Base-by-base conservation (phyloP, 805 yeast genomes). In the Saturnispora galanensis region DNA sequence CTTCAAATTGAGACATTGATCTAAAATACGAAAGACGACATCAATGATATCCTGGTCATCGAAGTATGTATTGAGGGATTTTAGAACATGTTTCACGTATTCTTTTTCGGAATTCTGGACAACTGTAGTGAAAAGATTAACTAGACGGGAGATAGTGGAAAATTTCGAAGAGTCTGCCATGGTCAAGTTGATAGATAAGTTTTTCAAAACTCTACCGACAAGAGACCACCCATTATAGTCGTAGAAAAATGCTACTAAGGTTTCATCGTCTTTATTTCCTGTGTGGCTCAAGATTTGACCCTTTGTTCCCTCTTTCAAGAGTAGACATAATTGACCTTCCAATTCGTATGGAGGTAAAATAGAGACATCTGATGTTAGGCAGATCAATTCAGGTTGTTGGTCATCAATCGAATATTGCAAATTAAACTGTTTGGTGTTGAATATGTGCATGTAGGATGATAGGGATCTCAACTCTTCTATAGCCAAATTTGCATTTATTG, bases 211-310 rank as follows among this genome's bases (percentile, higher is more conserved):
- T 54, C 95, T 72, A 1, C 97, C 97, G 13, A 90, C 54, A 26
- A 84, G 63, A 0, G 95, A 74, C 95, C 97, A 88, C 1, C 97
- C 97, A 56, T 80, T 84, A 58, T 80, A 87, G 3, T 72, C 70
- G 57, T 82, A 76, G 26, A 81, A 64, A 64, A 93, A 88, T 17
- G 86, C 72, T 3, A 84, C 83, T 13, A 74, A 53, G 4, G 54
- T 30, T 26, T 48, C 35, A 26, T 52, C 47, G 12, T 46, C 50
- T 21, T 26, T 21, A 31, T 34, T 29, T 11, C n/a, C n/a, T 3
- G 21, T 17, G 3, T 28, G 26, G 6, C 41, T 35, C 10, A 50
- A 7, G 12, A 51, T 31, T 51, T 82, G 81, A 2, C 90, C 97
- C 45, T 69, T 74, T 0, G 95, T 84, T 2, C 80, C 79, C 48